A percentile compares a stretch with the other conserved stretches of the same genome.
Conservation (phyloP, 352 stramenopile genomes). For the Phytophthora foliorum region DNA sequence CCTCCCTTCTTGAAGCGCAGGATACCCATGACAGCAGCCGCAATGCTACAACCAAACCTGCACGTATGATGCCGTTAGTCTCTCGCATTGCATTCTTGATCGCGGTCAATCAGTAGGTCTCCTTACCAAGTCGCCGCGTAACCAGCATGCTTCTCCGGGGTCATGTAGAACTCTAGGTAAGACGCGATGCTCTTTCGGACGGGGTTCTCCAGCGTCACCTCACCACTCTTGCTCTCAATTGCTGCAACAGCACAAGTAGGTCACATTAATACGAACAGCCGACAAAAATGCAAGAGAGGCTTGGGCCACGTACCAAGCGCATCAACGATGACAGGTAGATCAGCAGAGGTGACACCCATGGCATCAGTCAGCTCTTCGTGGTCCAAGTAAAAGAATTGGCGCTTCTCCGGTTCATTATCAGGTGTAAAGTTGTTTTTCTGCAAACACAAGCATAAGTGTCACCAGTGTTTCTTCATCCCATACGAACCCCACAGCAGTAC, state of each 20-base stretch:
- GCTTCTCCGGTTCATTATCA: slow-evolving; percentile 76
- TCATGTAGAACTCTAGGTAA: slow-evolving; percentile 93
- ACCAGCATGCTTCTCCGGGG: slow-evolving; percentile 83
- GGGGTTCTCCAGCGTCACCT: slow-evolving; percentile 59
- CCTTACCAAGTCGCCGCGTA: slow-evolving; percentile 87
- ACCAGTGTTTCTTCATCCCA: neutral
- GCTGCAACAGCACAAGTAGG: slow-evolving; percentile 37
- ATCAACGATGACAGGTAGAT: slow-evolving; percentile 84
- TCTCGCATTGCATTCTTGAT: neutral
- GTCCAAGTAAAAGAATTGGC: slow-evolving; percentile 88
- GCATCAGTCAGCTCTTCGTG: slow-evolving; percentile 80
- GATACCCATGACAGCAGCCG: slow-evolving; percentile 72
- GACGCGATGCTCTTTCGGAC: slow-evolving; percentile 81
- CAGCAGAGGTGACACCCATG: slow-evolving; percentile 73
- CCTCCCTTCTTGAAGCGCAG: slow-evolving; percentile 72
- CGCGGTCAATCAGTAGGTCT: neutral
- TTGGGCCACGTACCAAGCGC: slow-evolving; percentile 53
- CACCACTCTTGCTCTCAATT: slow-evolving; percentile 39
- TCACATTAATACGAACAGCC: slow-evolving; percentile 5
- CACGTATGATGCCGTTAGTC: slow-evolving; percentile 2
- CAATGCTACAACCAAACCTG: slow-evolving; percentile 86
- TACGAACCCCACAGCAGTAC: slow-evolving; percentile 4
- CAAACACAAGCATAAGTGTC: neutral
- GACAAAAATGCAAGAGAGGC: neutral
- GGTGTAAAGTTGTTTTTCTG: slow-evolving; percentile 86